Conservation (phyloP, 768 basidiomycete genomes). For the Lactarius quietus region DNA sequence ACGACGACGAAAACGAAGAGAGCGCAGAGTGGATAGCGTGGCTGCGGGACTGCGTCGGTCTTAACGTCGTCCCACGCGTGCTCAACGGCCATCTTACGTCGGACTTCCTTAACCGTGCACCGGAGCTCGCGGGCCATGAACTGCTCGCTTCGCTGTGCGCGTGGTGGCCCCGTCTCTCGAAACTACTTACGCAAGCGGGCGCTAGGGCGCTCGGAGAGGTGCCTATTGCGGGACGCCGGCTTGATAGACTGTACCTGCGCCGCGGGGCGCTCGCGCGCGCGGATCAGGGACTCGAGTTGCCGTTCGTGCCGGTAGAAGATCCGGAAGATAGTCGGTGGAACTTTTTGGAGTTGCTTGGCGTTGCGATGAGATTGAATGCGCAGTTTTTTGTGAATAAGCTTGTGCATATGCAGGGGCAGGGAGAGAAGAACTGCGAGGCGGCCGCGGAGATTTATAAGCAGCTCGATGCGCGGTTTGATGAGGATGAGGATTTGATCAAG, state of each 20-base stretch:
- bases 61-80: slow-evolving; percentile 24
- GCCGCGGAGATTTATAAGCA: slow-evolving; percentile 26
- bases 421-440: slow-evolving; percentile 4
- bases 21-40: slow-evolving; percentile 20
- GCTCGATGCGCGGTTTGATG: slow-evolving; percentile 29
- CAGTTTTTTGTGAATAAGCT: slow-evolving; percentile 26
- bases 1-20: neutral
- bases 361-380: slow-evolving; percentile 21
- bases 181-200: neutral
- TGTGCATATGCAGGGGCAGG: slow-evolving; percentile 17
- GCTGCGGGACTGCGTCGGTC: slow-evolving; percentile 19
- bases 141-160: slow-evolving; percentile 13
- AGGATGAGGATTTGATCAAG: slow-evolving; percentile 27
- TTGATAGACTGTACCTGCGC: slow-evolving; percentile 18
- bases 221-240: slow-evolving; percentile 12
- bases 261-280: slow-evolving; percentile 11
- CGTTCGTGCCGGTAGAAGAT: slow-evolving; percentile 26
- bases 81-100: slow-evolving; percentile 10
- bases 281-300: slow-evolving; percentile 10
- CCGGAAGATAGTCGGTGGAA: slow-evolving; percentile 25
- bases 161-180: slow-evolving; percentile 20
- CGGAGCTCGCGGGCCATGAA: neutral
- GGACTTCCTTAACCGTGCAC: slow-evolving; percentile 13
- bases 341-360: slow-evolving; percentile 27
- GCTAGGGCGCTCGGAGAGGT: slow-evolving; percentile 7